phyloP scores from a whole-genome alignment of 106 monocot genomes.

The Phalaenopsis aphrodite region DNA sequence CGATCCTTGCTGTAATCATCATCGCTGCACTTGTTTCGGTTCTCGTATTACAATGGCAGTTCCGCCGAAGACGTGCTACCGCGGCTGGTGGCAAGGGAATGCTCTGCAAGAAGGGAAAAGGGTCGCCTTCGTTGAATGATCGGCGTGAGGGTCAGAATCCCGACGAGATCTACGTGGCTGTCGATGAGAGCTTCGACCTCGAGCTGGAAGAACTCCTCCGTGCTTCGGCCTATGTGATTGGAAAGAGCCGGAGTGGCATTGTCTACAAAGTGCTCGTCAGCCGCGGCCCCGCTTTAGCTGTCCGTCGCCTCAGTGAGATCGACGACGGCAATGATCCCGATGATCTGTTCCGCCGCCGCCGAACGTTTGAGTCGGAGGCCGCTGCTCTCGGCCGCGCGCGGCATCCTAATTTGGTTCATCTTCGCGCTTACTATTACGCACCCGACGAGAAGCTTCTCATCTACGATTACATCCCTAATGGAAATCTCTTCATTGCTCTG shows the following conservation, averaged over 20 bases:
- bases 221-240: constrained; percentile 84
- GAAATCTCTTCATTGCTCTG: constrained; percentile 48
- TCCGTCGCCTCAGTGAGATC: constrained; percentile 52
- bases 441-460: constrained; percentile 89
- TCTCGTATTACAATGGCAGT: constrained; percentile 66
- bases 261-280: constrained; percentile 77
- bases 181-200: constrained; percentile 73
- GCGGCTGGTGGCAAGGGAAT: constrained; percentile 5
- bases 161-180: constrained; percentile 62
- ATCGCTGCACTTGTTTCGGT: constrained; percentile 31
- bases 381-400: constrained; percentile 55
- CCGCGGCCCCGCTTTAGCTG: constrained; percentile 42
- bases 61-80: constrained; percentile 28
- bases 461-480: constrained; percentile 82
- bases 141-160: constrained; percentile 9
- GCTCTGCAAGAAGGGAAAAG: constrained; percentile 15
- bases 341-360: constrained; percentile 48
- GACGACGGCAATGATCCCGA: constrained; percentile 37
- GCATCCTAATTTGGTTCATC: constrained; percentile 64
- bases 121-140: constrained; percentile 13
- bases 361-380: constrained; percentile 76
- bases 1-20: constrained; percentile 48
- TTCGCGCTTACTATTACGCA: constrained; percentile 84
- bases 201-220: constrained; percentile 93
- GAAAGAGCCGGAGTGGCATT: constrained; percentile 85